phyloP scores from a whole-genome alignment of 345 rosid genomes.

The Capsella bursapastoris region DNA sequence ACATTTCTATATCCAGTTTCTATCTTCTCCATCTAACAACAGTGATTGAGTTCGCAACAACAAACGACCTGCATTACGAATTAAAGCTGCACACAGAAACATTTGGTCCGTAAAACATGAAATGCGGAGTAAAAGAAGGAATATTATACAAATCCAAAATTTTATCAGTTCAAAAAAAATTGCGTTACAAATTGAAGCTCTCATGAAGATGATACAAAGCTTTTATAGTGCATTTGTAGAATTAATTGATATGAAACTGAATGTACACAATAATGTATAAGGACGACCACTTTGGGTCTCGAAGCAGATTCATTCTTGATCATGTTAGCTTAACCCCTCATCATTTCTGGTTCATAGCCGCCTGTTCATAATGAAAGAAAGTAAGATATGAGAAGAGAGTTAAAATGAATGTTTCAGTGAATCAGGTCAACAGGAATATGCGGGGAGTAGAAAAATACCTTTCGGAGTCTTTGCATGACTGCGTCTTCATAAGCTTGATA shows the following conservation, averaged over 20 bases:
- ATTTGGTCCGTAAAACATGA: not conserved
- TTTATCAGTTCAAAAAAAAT: not conserved
- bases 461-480: constrained; percentile 64
- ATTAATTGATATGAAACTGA: constrained; percentile 13
- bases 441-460: constrained; percentile 47
- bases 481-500: constrained; percentile 78
- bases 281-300: constrained; percentile 18
- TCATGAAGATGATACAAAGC: not conserved
- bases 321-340: constrained; percentile 10
- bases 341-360: constrained; percentile 44
- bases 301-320: constrained; percentile 19
- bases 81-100: not conserved
- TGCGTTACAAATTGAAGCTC: not conserved
- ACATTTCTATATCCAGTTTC: not conserved
- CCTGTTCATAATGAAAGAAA: constrained; percentile 27
- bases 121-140: not conserved
- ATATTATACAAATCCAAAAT: not conserved
- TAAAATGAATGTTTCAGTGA: not conserved
- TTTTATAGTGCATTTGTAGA: not conserved
- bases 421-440: constrained; percentile 3
- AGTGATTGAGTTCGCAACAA: too few relatives aligned
- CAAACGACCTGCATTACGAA: too few relatives aligned
- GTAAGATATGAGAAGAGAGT: not conserved
- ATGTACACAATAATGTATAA: not conserved
- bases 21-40: too few relatives aligned